A percentile compares a stretch with the other conserved stretches of the same genome.
phyloP scores from a whole-genome alignment of 768 basidiomycete species.

The Rossbeevera mucosa region DNA sequence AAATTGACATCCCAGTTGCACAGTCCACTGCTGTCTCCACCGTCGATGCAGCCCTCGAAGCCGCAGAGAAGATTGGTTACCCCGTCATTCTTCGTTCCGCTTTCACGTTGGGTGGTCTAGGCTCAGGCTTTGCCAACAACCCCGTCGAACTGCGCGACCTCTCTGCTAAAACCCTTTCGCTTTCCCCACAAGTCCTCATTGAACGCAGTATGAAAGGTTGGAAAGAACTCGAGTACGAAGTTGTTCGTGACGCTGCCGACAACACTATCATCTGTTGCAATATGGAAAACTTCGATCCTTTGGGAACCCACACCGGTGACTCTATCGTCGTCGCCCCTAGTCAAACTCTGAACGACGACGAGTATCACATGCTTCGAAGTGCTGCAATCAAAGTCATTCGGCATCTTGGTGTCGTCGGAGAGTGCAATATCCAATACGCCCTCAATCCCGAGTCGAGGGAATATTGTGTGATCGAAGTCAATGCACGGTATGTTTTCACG shows the following conservation, averaged over 20 bases:
- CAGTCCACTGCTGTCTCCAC: conserved; percentile 96
- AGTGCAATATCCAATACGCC: conserved; percentile 98
- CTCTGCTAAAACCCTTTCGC: conserved; percentile 82
- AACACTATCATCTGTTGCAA: conserved; percentile 99
- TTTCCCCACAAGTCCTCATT: conserved; percentile 93
- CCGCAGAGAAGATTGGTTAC: conserved; percentile 90
- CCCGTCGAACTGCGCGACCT: conserved; percentile 93
- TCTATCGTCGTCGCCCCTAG: conserved; percentile 99
- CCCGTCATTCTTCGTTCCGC: conserved; percentile 96
- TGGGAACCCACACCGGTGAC: conserved; percentile 98
- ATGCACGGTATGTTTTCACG: conserved; percentile 59
- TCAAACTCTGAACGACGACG: conserved; percentile 94
- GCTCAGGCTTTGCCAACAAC: conserved; percentile 95
- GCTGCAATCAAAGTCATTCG: conserved; percentile 95
- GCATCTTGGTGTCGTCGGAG: conserved; percentile 87
- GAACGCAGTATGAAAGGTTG: conserved; percentile 99
- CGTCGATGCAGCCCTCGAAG: conserved; percentile 87
- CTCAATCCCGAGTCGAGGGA: conserved; percentile 89
- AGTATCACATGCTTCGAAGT: conserved; percentile 98
- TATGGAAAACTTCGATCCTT: conserved; percentile 99
- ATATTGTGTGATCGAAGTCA: conserved; percentile 98
- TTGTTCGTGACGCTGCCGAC: conserved; percentile 96
- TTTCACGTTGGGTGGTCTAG: conserved; percentile 96
- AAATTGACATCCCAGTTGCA: conserved; percentile 95
- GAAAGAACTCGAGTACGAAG: conserved; percentile 99